These are phyloP conservation scores for Coemansia sp. DNA, from an alignment of 371 early-diverging fungal species.

Conservation along the genomic window DNA sequence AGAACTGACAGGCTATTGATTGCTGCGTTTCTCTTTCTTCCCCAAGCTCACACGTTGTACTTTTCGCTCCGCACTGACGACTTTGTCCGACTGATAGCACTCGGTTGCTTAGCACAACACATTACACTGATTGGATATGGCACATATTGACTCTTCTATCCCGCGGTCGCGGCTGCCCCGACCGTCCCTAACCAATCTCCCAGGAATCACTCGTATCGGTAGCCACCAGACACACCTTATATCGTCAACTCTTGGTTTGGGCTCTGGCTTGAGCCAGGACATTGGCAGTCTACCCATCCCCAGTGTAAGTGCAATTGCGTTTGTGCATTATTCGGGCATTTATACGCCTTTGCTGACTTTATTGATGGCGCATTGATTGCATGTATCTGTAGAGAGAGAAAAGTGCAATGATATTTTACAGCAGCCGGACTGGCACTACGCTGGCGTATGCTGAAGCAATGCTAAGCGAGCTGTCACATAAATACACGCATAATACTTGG, in stretches of 20 bases:
- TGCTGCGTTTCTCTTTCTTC: not conserved
- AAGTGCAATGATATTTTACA: constrained; percentile 28
- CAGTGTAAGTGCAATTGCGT: constrained; percentile 18
- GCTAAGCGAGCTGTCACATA: constrained; percentile 25
- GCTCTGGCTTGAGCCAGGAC: constrained; percentile 23
- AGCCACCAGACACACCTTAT: constrained; percentile 19
- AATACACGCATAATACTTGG: constrained; percentile 14
- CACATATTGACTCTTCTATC: constrained; percentile 30
- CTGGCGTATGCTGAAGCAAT: constrained; percentile 40
- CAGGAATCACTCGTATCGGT: constrained; percentile 10
- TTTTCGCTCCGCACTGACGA: not conserved
- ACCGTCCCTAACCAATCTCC: constrained; percentile 17
- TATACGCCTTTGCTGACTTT: too few relatives aligned
- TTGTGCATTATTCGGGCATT: too few relatives aligned
- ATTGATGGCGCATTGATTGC: constrained; percentile 11
- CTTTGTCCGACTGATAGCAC: not conserved
- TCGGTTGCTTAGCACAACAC: too few relatives aligned
- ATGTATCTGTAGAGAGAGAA: constrained; percentile 15
- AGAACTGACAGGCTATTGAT: not conserved
- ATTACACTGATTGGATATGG: constrained; percentile 12
- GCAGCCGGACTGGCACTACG: constrained; percentile 16
- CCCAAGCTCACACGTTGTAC: not conserved
- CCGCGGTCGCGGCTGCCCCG: constrained; percentile 32
- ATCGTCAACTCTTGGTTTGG: constrained; percentile 13
- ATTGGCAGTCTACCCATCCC: constrained; percentile 1